phyloP scores from a whole-genome alignment of 306 rosid genomes.

The Cucumis sativus region Cucumber_9930_V3 NC_026659.2:21291501-21292000 shows the following conservation, averaged over 20 bases:
- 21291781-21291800: background rate
- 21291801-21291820: background rate
- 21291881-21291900: too few relatives aligned
- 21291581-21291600: constrained; percentile 46
- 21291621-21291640: constrained; percentile 61
- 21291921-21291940: too few relatives aligned
- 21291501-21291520: background rate
- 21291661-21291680: constrained; percentile 26
- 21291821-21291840: background rate
- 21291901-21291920: background rate
- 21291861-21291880: too few relatives aligned
- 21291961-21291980: too few relatives aligned
- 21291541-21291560: background rate
- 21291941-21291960: too few relatives aligned
- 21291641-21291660: constrained; percentile 58
- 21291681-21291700: background rate
- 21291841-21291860: too few relatives aligned
- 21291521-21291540: constrained; percentile 3
- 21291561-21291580: background rate
- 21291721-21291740: background rate
- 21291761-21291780: background rate
- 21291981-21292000: too few relatives aligned
- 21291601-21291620: constrained; percentile 85
- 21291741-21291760: background rate
- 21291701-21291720: background rate